These are phyloP conservation scores for Areca catechu DNA, from an alignment of 176 grass and related monocot species.

Conservation along the genomic window DNA sequence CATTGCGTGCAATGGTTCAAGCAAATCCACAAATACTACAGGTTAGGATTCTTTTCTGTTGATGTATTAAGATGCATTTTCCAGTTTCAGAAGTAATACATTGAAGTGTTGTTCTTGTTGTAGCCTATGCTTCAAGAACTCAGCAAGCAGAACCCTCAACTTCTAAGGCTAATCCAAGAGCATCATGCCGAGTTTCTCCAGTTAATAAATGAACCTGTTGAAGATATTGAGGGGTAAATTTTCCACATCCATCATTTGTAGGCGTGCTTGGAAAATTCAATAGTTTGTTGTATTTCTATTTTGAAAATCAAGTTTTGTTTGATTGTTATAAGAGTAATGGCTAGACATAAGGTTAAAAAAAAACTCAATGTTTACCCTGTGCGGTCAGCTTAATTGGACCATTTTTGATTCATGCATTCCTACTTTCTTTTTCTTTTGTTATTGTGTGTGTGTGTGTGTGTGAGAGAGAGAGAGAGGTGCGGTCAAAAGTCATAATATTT, in stretches of 20 bases:
- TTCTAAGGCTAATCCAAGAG: constrained; percentile 84
- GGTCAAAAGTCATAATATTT: too few species aligned
- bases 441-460: too few species aligned
- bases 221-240: constrained; percentile 62
- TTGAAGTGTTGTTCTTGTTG: constrained; percentile 24
- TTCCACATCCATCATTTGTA: not conserved
- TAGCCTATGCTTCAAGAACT: constrained; percentile 96
- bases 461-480: too few species aligned
- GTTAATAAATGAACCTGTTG: constrained; percentile 70
- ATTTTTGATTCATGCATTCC: too few species aligned
- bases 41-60: constrained; percentile 31
- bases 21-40: constrained; percentile 94
- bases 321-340: too few species aligned
- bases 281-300: too few species aligned
- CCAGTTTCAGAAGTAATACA: constrained; percentile 7
- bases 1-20: constrained; percentile 79
- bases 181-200: constrained; percentile 89
- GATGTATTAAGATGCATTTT: not conserved
- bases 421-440: too few species aligned
- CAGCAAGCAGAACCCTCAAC: constrained; percentile 87
- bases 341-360: too few species aligned
- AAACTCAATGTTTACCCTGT: too few species aligned
- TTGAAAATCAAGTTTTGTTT: too few species aligned
- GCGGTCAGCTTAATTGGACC: too few species aligned
- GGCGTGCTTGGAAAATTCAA: too few species aligned